Evolutionary conservation across 805 yeast genomes (phyloP).

Genomic region (Peterozyma toletana): DNA sequence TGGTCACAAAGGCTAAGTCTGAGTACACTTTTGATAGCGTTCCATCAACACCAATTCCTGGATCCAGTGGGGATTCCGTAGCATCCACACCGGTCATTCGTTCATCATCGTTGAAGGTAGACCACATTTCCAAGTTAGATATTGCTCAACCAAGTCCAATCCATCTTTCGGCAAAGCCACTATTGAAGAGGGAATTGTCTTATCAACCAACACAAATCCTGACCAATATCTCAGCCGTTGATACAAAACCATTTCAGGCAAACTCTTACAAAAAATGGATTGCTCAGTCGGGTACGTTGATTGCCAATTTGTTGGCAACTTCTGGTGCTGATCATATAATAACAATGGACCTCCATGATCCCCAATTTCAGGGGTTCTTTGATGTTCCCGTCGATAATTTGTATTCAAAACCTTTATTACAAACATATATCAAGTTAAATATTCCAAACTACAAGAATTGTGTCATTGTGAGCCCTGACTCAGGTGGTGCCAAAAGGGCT

Average conservation of each 20-base stretch:
- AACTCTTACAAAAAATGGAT: constrained; percentile 90
- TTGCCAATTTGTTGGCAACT: constrained; percentile 79
- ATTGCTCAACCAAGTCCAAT: constrained; percentile 1
- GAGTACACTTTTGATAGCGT: constrained; percentile 35
- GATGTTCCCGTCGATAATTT: constrained; percentile 94
- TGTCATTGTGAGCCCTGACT: constrained; percentile 94
- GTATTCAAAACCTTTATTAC: constrained; percentile 81
- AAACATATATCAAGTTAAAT: constrained; percentile 70
- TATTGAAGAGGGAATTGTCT: constrained; percentile 2
- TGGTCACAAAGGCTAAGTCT: constrained; percentile 22
- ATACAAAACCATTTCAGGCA: constrained; percentile 19
- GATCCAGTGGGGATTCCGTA: constrained; percentile 17
- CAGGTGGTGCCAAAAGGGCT: constrained; percentile 98
- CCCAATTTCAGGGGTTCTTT: constrained; percentile 97
- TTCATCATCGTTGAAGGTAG: neutral
- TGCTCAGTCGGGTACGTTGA: constrained; percentile 88
- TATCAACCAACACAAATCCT: constrained; percentile 9
- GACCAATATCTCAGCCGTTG: constrained; percentile 14
- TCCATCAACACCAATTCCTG: constrained; percentile 39
- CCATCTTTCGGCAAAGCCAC: neutral
- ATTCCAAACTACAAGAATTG: constrained; percentile 79
- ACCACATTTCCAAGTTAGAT: neutral
- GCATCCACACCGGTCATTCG: constrained; percentile 1
- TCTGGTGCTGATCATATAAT: constrained; percentile 97
- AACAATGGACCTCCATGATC: constrained; percentile 97